phyloP scores from a whole-genome alignment of 2,329 filamentous ascomycete species.

The Clonostachys rhizophaga region DNA sequence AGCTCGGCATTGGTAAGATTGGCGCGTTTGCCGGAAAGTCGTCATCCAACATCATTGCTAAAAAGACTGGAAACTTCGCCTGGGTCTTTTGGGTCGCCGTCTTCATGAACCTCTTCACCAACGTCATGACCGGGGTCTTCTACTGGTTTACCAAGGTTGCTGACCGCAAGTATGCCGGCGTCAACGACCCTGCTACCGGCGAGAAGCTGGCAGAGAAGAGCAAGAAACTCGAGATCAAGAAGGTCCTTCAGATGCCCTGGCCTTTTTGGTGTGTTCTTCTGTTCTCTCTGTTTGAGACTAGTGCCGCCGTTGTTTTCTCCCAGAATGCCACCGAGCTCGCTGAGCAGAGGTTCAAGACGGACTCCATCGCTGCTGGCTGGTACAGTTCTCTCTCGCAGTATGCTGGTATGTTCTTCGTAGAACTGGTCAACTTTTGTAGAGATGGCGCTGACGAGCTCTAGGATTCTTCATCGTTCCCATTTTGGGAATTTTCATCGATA shows the following conservation, averaged over 20 bases:
- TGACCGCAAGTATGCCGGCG: slow-evolving; percentile 34
- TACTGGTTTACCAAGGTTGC: slow-evolving; percentile 48
- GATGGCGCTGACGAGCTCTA: too few species aligned
- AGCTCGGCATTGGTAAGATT: slow-evolving; percentile 53
- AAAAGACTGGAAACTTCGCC: slow-evolving; percentile 48
- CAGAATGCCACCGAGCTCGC: slow-evolving; percentile 53
- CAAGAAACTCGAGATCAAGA: slow-evolving; percentile 46
- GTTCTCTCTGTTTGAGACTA: slow-evolving; percentile 50
- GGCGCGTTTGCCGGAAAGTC: slow-evolving; percentile 53
- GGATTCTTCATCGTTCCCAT: slow-evolving; percentile 46
- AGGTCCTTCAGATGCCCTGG: slow-evolving; percentile 50
- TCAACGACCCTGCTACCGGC: slow-evolving; percentile 46
- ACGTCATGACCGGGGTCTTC: slow-evolving; percentile 42
- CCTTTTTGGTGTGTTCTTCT: slow-evolving; percentile 43
- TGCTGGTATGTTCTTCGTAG: slow-evolving; percentile 7
- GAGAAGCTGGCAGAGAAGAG: slow-evolving; percentile 52
- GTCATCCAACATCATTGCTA: slow-evolving; percentile 52
- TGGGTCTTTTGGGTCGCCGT: slow-evolving; percentile 57
- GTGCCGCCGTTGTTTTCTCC: slow-evolving; percentile 40
- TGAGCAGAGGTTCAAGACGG: slow-evolving; percentile 45
- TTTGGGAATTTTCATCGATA: slow-evolving; percentile 44
- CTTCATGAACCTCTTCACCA: slow-evolving; percentile 59
- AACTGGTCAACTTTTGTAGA: too few species aligned
- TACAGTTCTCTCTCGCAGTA: slow-evolving; percentile 44
- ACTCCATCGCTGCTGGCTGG: slow-evolving; percentile 46